Conservation (phyloP, 305 asterid genomes). For the Fraxinus greggii region DNA sequence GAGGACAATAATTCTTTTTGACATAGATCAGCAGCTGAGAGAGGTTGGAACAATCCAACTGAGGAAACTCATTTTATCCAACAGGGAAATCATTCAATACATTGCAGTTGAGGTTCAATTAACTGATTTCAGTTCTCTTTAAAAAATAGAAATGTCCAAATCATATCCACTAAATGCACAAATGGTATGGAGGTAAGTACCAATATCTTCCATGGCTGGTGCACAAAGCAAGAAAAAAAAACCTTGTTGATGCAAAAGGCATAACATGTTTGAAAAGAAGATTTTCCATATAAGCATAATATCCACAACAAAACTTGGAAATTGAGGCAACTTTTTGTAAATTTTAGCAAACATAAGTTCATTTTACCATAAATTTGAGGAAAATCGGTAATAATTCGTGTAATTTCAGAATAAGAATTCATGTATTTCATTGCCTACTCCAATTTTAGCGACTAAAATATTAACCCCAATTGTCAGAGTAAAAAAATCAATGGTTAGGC, state of each 20-base stretch:
- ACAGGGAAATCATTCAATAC: background rate
- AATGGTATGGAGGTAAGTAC: background rate
- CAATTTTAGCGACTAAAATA: slow-evolving; percentile 1
- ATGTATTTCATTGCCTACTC: slow-evolving; percentile 7
- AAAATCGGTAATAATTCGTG: background rate
- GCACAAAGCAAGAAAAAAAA: background rate
- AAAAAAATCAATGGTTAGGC: background rate
- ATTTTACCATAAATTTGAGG: background rate
- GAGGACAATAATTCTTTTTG: background rate
- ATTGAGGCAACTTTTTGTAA: background rate
- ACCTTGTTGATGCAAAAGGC: background rate
- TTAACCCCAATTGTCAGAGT: background rate
- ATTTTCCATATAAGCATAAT: background rate
- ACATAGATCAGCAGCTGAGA: background rate
- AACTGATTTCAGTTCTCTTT: background rate
- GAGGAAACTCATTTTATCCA: background rate
- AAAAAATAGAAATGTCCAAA: background rate
- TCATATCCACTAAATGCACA: background rate
- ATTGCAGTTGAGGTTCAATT: background rate
- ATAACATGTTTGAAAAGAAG: background rate
- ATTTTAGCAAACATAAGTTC: background rate
- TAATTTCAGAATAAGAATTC: background rate
- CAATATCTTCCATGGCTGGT: background rate
- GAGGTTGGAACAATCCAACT: background rate
- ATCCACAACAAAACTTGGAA: background rate